Base-by-base conservation (phyloP, 75 land plant genomes). In the Cunninghamia lanceolata region DNA sequence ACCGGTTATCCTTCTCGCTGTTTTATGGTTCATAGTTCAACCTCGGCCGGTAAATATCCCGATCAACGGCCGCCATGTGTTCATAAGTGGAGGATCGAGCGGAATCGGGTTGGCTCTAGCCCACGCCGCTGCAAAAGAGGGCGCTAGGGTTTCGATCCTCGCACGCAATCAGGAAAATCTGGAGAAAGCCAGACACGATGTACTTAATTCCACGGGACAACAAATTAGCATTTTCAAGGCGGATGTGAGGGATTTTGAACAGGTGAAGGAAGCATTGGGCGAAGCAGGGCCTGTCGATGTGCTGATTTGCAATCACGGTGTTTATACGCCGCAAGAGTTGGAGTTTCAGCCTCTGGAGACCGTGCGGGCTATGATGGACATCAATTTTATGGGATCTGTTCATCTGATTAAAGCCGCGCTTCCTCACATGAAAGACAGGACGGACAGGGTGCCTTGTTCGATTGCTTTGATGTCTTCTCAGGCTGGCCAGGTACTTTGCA, bases 71-170 rank as follows among this genome's bases (percentile, higher is more conserved):
- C 90, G 95, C 28, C 95, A 96, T 63, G 91, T 96, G 36, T 85
- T 96, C 91, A 94, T 96, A 86, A 91, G 95, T 3, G 97, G 97
- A 11, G 97, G 97, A 16, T 96, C 97, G 11, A 94, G 96, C 86
- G 97, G 97, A 52, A 96, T 94, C 66, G 97, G 97, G 47, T 86
- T 96, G 19, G 94, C 90, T 19, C 84, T 94, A 28, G 97, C 97
- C 56, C 91, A 89, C 86, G 88, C 53, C 43, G 95, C 93, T 30
- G 96, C 96, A 1, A 47, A 86, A 1, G 92, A 91, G 80, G 99
- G 98, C 68, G 98, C 94, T 28, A 89, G 89, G 25, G 94, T 97
- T 71, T 92, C 99, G 56, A 91, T 98, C 86, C 87, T 98, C 11
- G 99, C 95, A 14, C 93, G 99, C 0, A 83, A 89, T 86, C 28